Percentiles rank a stretch among this genome's conserved stretches.
Evolutionary conservation across 176 grass and related monocot genomes (phyloP).

Genomic region (Triticum aestivum): DNA sequence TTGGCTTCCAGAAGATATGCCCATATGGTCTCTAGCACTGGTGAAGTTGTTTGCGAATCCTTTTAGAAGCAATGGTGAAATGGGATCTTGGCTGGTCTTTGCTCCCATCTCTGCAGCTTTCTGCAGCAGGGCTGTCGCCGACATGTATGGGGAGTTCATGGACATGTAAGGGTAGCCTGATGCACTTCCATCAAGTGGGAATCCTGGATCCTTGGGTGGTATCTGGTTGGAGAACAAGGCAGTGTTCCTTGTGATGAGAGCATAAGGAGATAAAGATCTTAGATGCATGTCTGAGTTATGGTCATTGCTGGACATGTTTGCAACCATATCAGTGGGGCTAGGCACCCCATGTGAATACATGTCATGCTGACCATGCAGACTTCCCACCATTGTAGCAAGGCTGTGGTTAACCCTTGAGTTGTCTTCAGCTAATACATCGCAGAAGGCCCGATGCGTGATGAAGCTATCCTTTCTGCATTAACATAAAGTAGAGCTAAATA

Average conservation of each 20-base stretch:
- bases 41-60: slow-evolving; percentile 45
- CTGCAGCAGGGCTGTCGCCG: slow-evolving; percentile 67
- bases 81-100: slow-evolving; percentile 61
- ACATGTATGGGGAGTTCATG: slow-evolving; percentile 59
- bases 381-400: slow-evolving; percentile 36
- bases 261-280: slow-evolving; percentile 51
- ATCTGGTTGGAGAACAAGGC: slow-evolving; percentile 47
- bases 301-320: slow-evolving; percentile 42
- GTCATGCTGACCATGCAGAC: slow-evolving; percentile 50
- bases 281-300: slow-evolving; percentile 42
- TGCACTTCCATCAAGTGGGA: slow-evolving; percentile 47
- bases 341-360: slow-evolving; percentile 42
- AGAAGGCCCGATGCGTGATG: slow-evolving; percentile 68
- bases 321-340: slow-evolving; percentile 41
- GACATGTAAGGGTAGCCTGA: slow-evolving; percentile 46
- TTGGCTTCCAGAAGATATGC: slow-evolving; percentile 41
- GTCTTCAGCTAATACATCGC: slow-evolving; percentile 59
- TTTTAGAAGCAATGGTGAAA: slow-evolving; percentile 60
- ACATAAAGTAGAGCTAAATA: slow-evolving; percentile 23
- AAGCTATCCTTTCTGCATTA: slow-evolving; percentile 63
- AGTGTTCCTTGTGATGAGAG: slow-evolving; percentile 49
- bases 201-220: slow-evolving; percentile 29
- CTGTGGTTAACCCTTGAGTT: slow-evolving; percentile 43
- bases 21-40: slow-evolving; percentile 40
- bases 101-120: slow-evolving; percentile 66